Base-by-base conservation (phyloP, 2,329 filamentous ascomycete genomes). In the Ophiocordyceps australis region DNA sequence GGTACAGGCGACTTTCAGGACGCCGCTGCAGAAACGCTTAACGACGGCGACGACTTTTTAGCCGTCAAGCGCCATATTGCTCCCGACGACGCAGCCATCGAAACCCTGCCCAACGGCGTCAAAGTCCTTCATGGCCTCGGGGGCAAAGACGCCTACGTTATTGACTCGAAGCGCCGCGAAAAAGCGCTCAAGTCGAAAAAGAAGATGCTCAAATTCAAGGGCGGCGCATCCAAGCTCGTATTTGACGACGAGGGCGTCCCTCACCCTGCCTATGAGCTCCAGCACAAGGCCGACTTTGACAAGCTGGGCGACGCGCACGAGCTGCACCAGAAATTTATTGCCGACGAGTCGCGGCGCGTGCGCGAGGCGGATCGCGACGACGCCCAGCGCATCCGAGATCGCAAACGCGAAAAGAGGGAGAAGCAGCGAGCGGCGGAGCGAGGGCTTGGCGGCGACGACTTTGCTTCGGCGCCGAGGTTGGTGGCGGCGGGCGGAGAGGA, bases 181-280 rank as follows among this genome's bases (percentile, higher is more conserved):
- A 95, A 94, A 56, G 66, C 93, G n/a, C 67, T 95, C 36, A 77
- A 77, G 42, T 91, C 80, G 13, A 95, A 94, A 62, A 93, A 93
- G 63, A 79, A 91, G 51, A 67, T 94, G 36, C 65, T 82, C 43
- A 89, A 92, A 46, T 79, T 81, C 59, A 91, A 83, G 59, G 80
- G 82, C 43, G 78, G 76, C 44, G 78, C 81, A 9, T 74, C 69
- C 21, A 92, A 89, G 46, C 57, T 94, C 7, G 64, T 94, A 5
- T 98, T 86, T 47, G 86, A 95, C 52, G 85, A 93, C 24, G 82
- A 94, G 17, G 86, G 85, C 38, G 74, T 78, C 33, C 63, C 83
- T 4, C 83, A 89, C 47, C 69, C 79, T 34, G 49, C 91, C 10
- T 94, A 95, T 55, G 79, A 92, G 47, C 71, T 98, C 37, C 76